These are phyloP conservation scores for Silene uniflora DNA, from an alignment of 148 eudicot genomes.

Conservation along the genomic window DNA sequence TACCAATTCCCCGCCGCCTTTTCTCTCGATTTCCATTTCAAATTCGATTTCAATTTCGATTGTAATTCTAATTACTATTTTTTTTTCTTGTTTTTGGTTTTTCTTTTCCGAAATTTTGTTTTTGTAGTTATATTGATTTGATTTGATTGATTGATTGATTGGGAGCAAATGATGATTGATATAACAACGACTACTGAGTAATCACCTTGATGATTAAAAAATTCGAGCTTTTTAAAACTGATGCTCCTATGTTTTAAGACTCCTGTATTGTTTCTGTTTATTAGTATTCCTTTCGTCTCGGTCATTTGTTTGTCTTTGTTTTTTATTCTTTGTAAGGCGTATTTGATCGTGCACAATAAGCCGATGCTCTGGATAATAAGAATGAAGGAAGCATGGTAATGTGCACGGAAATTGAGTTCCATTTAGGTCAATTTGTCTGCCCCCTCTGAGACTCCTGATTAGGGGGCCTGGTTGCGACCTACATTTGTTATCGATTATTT, in stretches of 20 bases:
- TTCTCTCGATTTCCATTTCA: too few relatives aligned
- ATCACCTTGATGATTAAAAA: conserved; percentile 24
- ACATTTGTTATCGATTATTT: conserved; percentile 4
- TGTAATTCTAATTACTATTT: not conserved
- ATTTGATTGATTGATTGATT: too few relatives aligned
- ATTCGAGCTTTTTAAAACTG: conserved; percentile 47
- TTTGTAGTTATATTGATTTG: not conserved
- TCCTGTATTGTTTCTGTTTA: not conserved
- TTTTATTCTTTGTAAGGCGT: too few relatives aligned
- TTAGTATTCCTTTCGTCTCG: too few relatives aligned
- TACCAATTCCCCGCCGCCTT: not conserved
- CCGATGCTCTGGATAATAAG: conserved; percentile 34
- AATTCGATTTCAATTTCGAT: too few relatives aligned
- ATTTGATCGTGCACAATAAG: conserved; percentile 36
- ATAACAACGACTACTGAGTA: not conserved
- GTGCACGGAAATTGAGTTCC: conserved; percentile 26
- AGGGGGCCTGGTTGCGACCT: conserved; percentile 39
- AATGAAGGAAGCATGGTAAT: conserved; percentile 39
- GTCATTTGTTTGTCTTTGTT: too few relatives aligned
- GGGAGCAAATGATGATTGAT: conserved; percentile 28
- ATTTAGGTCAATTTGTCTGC: conserved; percentile 31
- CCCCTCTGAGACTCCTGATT: conserved; percentile 34
- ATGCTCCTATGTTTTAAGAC: conserved; percentile 26
- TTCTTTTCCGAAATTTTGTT: not conserved
- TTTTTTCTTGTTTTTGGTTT: not conserved